Evolutionary conservation across 805 yeast species (phyloP).

Genomic region (Yarrowia bubula): DNA sequence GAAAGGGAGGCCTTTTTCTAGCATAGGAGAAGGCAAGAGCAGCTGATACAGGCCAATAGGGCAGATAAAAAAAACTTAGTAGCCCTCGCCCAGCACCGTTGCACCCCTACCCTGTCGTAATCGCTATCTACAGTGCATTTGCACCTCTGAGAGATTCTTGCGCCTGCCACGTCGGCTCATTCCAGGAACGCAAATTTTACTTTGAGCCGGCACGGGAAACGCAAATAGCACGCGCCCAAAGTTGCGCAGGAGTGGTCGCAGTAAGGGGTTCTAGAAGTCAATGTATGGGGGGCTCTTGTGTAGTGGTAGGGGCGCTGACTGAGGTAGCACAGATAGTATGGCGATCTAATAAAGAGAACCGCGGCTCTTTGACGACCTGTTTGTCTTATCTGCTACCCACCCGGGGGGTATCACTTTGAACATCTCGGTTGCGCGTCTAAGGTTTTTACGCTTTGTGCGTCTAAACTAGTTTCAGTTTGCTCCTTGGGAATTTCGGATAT

Average conservation of each 20-base stretch:
- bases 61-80: no score
- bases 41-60: no score
- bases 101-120: neutral
- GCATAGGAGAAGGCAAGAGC: no score
- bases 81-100: neutral
- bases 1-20: neutral
- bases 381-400: no score
- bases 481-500: slow-evolving; percentile 25
- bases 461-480: slow-evolving; percentile 21
- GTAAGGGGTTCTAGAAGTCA: slow-evolving; percentile 6
- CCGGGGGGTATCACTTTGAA: neutral
- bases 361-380: no score
- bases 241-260: slow-evolving; percentile 23
- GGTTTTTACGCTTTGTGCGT: slow-evolving; percentile 15
- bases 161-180: slow-evolving; percentile 23
- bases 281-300: neutral
- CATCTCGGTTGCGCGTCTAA: slow-evolving; percentile 25
- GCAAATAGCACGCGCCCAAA: slow-evolving; percentile 26
- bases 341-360: no score
- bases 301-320: neutral
- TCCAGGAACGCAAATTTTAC: slow-evolving; percentile 26
- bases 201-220: slow-evolving; percentile 23
- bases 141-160: no score
- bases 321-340: no score
- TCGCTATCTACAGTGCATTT: neutral